Base-by-base conservation (phyloP, 1,139 yeast species). In the Suhomyces wounanorum region DNA sequence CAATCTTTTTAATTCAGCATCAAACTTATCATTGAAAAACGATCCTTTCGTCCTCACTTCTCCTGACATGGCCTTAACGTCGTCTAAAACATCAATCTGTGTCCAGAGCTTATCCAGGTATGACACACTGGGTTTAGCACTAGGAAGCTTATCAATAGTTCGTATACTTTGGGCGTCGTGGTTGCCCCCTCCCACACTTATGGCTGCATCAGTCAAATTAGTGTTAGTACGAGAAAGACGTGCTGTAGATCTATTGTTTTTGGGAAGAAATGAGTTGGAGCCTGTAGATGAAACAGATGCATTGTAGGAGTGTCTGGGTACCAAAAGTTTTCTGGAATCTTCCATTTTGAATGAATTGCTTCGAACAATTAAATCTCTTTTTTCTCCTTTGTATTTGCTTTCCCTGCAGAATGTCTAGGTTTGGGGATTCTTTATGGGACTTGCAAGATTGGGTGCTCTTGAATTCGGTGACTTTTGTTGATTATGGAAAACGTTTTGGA, bases 61-160 rank as follows among this genome's bases (percentile, higher is more conserved):
- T 16, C 70, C 70, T 0, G 91, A 84, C 79, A 87, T 79, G 51
- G 74, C 75, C 51, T 81, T 81, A 3, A 91, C 96, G 58, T 89
- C 96, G 58, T 89, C 94, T 54, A 92, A 73, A 1, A 89, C 89
- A 61, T 89, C 96, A 44, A 91, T 85, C 61, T 90, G 96, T 3
- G 95, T 85, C 96, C 96, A 91, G 47, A 89, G 71, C 59, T 82
- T 78, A 66, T 89, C 96, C 71, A 85, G 90, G 54, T 79, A 73
- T 41, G 85, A 79, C 13, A 79, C 81, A 50, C 73, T 72, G 6
- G 87, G 85, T 43, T 72, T 68, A 1, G 81, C 74, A 8, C 79
- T 70, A 18, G 81, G 79, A 9, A 80, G 64, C 48, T 69, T 69
- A 59, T 82, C 86, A 25, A 69, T 62, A 2, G 78, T 68, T 11